These are phyloP conservation scores for Thelonectria olida DNA, from an alignment of 2,329 filamentous ascomycete species.

Conservation along the genomic window DNA sequence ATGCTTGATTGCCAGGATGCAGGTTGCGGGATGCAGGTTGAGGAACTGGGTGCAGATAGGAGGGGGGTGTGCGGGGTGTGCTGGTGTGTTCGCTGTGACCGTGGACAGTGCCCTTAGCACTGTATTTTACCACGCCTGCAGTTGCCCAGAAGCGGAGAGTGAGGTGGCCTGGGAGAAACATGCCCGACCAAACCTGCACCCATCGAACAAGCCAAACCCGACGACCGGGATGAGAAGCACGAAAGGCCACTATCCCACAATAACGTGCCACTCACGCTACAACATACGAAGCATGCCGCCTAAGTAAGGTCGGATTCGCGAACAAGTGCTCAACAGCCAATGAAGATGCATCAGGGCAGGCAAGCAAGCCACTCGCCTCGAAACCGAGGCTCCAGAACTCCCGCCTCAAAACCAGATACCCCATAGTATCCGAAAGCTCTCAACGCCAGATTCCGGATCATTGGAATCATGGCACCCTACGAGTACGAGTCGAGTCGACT, in stretches of 20 bases:
- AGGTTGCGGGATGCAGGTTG: slow-evolving; percentile 16
- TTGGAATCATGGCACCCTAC: slow-evolving; percentile 1
- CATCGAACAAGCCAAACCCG: neutral
- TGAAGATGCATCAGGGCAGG: slow-evolving; percentile 2
- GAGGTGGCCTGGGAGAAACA: too few species aligned
- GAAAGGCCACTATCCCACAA: neutral
- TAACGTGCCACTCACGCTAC: neutral
- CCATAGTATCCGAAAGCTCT: neutral
- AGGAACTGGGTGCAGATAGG: slow-evolving; percentile 9
- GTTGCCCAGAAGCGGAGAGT: too few species aligned
- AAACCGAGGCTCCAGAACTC: slow-evolving; percentile 4
- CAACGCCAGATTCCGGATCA: neutral
- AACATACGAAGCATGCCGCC: neutral
- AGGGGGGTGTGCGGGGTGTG: neutral
- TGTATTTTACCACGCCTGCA: neutral
- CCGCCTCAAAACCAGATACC: neutral
- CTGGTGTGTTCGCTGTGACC: neutral
- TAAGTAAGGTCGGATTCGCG: neutral
- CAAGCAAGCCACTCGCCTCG: slow-evolving; percentile 9
- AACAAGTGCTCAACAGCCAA: neutral
- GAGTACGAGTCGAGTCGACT: slow-evolving; percentile 1
- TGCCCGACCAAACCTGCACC: neutral
- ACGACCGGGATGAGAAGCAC: neutral
- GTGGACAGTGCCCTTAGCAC: neutral
- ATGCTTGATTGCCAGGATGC: slow-evolving; percentile 18